phyloP scores from a whole-genome alignment of 257 asterid species.

The Forsythia suspensa region DNA sequence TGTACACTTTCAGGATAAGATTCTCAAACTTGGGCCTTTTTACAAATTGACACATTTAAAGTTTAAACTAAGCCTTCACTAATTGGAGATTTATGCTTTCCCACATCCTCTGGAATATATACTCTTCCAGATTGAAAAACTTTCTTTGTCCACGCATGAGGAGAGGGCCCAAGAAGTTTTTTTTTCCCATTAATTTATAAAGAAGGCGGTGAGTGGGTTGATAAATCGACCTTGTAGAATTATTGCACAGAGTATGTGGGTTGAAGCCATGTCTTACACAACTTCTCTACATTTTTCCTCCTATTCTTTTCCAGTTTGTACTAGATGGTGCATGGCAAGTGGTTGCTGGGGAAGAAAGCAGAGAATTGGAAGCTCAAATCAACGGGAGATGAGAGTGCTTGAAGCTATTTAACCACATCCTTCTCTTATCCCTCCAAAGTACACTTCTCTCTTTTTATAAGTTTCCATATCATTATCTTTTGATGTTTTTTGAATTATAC shows the following conservation, averaged over 20 bases:
- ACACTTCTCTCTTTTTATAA: conserved; percentile 10
- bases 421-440: conserved; percentile 66
- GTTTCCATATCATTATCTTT: neutral
- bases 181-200: neutral
- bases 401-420: conserved; percentile 74
- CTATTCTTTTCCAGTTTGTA: conserved; percentile 39
- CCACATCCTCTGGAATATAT: neutral
- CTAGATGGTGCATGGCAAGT: conserved; percentile 46
- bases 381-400: conserved; percentile 49
- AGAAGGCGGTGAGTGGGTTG: neutral
- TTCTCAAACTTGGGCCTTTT: neutral
- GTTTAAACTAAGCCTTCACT: neutral
- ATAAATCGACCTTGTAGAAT: neutral
- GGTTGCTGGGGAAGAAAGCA: conserved; percentile 67
- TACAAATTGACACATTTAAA: neutral
- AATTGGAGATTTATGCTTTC: neutral
- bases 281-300: neutral
- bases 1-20: neutral
- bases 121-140: neutral
- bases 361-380: conserved; percentile 36
- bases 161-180: neutral
- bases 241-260: neutral
- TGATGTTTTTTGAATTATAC: neutral
- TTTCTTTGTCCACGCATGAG: neutral
- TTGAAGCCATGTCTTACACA: neutral